Evolutionary conservation across 2,329 filamentous ascomycete species (phyloP).

Genomic region (Fusarium protoensiforme): DNA sequence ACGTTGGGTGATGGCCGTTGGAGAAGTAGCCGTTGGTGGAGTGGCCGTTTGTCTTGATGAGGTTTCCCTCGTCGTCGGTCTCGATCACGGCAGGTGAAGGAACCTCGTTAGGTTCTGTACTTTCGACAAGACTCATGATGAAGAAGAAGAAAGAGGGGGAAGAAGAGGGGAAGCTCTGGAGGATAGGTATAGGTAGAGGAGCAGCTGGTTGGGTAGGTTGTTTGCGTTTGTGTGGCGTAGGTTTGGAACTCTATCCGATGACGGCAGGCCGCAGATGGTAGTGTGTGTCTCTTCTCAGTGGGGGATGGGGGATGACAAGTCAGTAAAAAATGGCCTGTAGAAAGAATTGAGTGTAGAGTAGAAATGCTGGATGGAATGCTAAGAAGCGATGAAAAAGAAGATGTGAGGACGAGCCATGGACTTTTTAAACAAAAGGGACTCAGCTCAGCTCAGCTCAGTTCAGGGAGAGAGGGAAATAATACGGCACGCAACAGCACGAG

Average conservation of each 20-base stretch:
- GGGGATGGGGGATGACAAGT: conserved; percentile 10
- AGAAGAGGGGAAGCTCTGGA: conserved; percentile 18
- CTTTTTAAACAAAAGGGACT: conserved; percentile 29
- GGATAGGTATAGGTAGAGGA: conserved; percentile 1
- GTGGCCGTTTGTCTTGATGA: conserved; percentile 44
- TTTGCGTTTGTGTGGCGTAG: conserved; percentile 19
- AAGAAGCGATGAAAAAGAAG: background rate
- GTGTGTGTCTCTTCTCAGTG: conserved; percentile 6
- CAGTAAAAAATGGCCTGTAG: background rate
- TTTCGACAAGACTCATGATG: conserved; percentile 40
- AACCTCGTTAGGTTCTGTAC: conserved; percentile 33
- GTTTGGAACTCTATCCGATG: conserved; percentile 17
- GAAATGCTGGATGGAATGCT: background rate
- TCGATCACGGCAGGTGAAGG: conserved; percentile 42
- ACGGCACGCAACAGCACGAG: conserved; percentile 13
- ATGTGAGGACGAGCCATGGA: conserved; percentile 24
- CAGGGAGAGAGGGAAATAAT: conserved; percentile 6
- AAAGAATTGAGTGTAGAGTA: background rate
- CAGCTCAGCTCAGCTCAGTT: background rate
- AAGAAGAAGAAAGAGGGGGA: conserved; percentile 12
- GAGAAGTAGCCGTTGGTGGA: conserved; percentile 40
- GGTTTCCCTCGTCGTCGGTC: conserved; percentile 44
- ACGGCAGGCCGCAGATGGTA: conserved; percentile 28
- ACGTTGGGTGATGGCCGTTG: conserved; percentile 35
- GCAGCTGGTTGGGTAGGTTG: conserved; percentile 18